These are phyloP conservation scores for Alternaria sp. DNA, from an alignment of 2,329 filamentous ascomycete species.

Conservation along the genomic window DNA sequence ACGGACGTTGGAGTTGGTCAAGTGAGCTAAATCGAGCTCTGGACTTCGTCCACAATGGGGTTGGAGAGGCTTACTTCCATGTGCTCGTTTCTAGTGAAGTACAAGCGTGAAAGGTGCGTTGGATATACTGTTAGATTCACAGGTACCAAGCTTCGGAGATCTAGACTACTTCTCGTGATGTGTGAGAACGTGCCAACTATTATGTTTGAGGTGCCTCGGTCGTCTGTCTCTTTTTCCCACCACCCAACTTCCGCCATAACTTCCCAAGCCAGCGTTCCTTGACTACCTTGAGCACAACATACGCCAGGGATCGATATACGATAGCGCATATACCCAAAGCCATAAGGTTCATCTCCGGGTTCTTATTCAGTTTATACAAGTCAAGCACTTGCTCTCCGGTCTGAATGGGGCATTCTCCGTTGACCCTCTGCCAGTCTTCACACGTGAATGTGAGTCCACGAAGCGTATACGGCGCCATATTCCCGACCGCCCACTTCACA, in stretches of 20 bases:
- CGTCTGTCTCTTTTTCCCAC: conserved; percentile 21
- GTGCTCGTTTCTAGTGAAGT: neutral
- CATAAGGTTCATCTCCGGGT: conserved; percentile 69
- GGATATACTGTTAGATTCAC: neutral
- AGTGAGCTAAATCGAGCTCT: neutral
- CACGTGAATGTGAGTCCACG: conserved; percentile 71
- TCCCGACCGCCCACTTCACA: conserved; percentile 73
- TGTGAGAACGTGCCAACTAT: neutral
- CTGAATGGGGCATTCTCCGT: conserved; percentile 70
- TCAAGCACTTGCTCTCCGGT: conserved; percentile 73
- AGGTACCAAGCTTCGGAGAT: neutral
- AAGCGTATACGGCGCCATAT: conserved; percentile 72
- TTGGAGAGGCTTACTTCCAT: neutral
- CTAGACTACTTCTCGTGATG: neutral
- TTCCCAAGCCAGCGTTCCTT: conserved; percentile 62
- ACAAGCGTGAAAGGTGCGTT: neutral
- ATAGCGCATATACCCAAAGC: conserved; percentile 71
- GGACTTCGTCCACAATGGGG: neutral
- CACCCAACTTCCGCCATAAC: conserved; percentile 38
- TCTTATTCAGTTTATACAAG: conserved; percentile 71
- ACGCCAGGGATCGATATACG: conserved; percentile 72
- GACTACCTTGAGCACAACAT: conserved; percentile 63
- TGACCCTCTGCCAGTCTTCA: conserved; percentile 65
- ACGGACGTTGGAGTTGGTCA: too few species aligned
- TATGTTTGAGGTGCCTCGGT: neutral